Evolutionary conservation across 176 grass and related monocot species (phyloP).

Genomic region (Saccharum spontaneum): DNA sequence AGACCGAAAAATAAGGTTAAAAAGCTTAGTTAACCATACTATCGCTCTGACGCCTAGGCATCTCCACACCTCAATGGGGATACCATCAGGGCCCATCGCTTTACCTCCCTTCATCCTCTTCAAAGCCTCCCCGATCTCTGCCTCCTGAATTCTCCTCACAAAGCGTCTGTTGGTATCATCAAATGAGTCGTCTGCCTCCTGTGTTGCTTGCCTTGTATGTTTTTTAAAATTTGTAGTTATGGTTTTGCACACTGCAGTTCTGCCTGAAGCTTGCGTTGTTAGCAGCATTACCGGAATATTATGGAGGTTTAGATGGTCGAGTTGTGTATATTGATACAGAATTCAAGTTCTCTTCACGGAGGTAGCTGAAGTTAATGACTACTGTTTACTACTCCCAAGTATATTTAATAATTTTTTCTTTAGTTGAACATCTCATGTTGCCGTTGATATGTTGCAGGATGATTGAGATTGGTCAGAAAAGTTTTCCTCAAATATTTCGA

Average conservation of each 20-base stretch:
- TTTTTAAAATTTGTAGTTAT: background rate
- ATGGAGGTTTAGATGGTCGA: slow-evolving; percentile 74
- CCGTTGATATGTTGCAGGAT: slow-evolving; percentile 59
- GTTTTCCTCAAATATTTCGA: slow-evolving; percentile 91
- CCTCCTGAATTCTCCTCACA: too few relatives aligned
- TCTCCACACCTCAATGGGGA: too few relatives aligned
- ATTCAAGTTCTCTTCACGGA: slow-evolving; percentile 90
- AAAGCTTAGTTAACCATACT: too few relatives aligned
- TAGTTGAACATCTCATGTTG: slow-evolving; percentile 9
- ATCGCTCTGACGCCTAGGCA: too few relatives aligned
- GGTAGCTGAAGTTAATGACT: slow-evolving; percentile 47
- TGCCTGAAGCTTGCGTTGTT: slow-evolving; percentile 88
- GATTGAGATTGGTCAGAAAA: slow-evolving; percentile 85
- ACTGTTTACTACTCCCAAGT: background rate
- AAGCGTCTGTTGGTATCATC: too few relatives aligned
- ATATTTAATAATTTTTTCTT: slow-evolving; percentile 6
- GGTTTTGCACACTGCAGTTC: slow-evolving; percentile 50
- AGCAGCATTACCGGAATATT: slow-evolving; percentile 77
- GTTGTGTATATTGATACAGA: slow-evolving; percentile 92
- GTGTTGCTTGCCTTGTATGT: background rate
- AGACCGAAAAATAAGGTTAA: too few relatives aligned
- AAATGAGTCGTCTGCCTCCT: too few relatives aligned
- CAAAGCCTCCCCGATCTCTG: too few relatives aligned
- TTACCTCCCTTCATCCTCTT: too few relatives aligned
- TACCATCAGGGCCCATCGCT: too few relatives aligned